These are phyloP conservation scores for Apodospora peruviana DNA, from an alignment of 495 filamentous ascomycete genomes.

Conservation along the genomic window DNA sequence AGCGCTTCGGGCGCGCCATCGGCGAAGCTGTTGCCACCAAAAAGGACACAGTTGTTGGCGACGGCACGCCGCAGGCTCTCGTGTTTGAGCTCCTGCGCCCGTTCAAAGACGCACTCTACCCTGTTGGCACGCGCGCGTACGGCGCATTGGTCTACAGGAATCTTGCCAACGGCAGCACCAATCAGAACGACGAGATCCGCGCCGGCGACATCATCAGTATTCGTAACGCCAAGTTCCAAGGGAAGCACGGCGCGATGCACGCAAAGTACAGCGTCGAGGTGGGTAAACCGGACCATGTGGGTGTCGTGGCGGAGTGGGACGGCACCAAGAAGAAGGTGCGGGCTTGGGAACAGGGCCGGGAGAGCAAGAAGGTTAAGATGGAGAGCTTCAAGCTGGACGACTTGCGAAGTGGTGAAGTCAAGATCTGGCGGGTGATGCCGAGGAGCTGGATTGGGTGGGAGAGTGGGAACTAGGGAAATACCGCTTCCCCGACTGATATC, in stretches of 20 bases:
- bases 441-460: constrained; percentile 90
- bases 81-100: constrained; percentile 72
- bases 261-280: constrained; percentile 87
- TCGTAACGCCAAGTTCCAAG: constrained; percentile 91
- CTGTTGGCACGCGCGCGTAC: constrained; percentile 81
- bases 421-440: constrained; percentile 95
- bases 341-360: constrained; percentile 91
- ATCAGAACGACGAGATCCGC: constrained; percentile 89
- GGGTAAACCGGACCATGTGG: constrained; percentile 90
- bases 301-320: constrained; percentile 96
- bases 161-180: constrained; percentile 83
- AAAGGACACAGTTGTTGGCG: constrained; percentile 74
- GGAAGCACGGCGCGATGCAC: constrained; percentile 91
- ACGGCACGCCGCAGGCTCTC: constrained; percentile 72
- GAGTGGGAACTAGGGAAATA: constrained; percentile 23
- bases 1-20: constrained; percentile 69
- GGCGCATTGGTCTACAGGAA: constrained; percentile 92
- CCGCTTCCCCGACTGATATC: too few species aligned
- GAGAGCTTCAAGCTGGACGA: constrained; percentile 94
- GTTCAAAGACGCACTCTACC: constrained; percentile 66
- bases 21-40: constrained; percentile 59
- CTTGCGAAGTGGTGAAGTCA: constrained; percentile 87
- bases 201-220: constrained; percentile 90
- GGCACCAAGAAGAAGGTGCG: constrained; percentile 97
- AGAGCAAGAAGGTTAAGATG: constrained; percentile 88